Conservation (phyloP, 441 rosid species). For the Pelargonium cotyledonis region DNA sequence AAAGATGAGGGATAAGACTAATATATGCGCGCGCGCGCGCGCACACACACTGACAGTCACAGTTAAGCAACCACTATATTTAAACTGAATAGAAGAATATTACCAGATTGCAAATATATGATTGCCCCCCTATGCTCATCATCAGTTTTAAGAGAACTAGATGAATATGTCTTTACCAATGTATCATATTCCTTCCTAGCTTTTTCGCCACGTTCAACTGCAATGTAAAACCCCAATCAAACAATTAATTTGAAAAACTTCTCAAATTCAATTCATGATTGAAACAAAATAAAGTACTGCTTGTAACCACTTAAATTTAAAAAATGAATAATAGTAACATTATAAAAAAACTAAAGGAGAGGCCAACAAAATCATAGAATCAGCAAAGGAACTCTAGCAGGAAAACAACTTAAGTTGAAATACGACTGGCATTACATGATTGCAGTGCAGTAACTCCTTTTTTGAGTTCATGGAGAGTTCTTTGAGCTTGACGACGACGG, state of each 20-base stretch:
- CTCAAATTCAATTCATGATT: neutral
- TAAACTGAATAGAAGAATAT: constrained; percentile 7
- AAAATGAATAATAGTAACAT: neutral
- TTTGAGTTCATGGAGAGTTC: constrained; percentile 40
- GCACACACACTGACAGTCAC: too few species aligned
- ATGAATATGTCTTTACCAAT: constrained; percentile 20
- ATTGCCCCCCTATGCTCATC: constrained; percentile 40
- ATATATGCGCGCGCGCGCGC: neutral
- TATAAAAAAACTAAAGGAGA: neutral
- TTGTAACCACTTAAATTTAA: neutral
- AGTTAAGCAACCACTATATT: constrained; percentile 9
- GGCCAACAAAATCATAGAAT: constrained; percentile 10
- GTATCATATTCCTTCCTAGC: constrained; percentile 35
- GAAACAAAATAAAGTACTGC: neutral
- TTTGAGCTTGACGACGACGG: constrained; percentile 54
- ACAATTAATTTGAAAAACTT: constrained; percentile 4
- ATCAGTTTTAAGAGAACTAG: constrained; percentile 23
- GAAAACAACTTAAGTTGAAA: neutral
- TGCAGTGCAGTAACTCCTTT: constrained; percentile 48
- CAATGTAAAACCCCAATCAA: constrained; percentile 25
- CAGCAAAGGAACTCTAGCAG: neutral
- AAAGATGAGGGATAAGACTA: constrained; percentile 15
- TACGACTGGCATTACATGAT: constrained; percentile 45
- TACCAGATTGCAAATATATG: constrained; percentile 75
- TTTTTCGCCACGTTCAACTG: constrained; percentile 71